phyloP scores from a whole-genome alignment of 2,329 filamentous ascomycete genomes.

The Aspergillus brasiliensis region DNA sequence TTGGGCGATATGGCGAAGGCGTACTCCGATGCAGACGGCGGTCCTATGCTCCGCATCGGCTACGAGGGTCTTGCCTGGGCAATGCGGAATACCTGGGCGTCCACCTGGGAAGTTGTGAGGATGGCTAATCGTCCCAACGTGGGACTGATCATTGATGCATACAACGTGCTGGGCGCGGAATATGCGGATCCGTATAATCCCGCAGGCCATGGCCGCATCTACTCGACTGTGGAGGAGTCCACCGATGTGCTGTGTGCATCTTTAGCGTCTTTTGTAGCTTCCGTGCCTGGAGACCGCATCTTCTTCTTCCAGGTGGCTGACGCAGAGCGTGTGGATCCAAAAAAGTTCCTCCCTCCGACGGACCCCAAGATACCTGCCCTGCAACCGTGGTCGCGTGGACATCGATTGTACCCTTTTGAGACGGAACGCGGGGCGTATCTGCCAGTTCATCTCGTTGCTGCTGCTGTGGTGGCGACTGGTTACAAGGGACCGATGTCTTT shows the following conservation, averaged over 20 bases:
- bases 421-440: conserved; percentile 31
- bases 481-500: conserved; percentile 35
- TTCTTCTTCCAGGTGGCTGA: conserved; percentile 39
- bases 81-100: conserved; percentile 35
- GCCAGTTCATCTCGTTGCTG: conserved; percentile 34
- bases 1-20: conserved; percentile 35
- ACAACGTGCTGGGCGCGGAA: conserved; percentile 37
- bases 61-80: conserved; percentile 40
- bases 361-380: conserved; percentile 27
- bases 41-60: conserved; percentile 32
- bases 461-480: conserved; percentile 35
- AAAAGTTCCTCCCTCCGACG: conserved; percentile 21
- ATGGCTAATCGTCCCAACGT: conserved; percentile 36
- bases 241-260: conserved; percentile 28
- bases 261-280: conserved; percentile 24
- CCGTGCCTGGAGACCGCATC: conserved; percentile 35
- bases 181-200: conserved; percentile 36
- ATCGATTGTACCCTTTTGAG: conserved; percentile 35
- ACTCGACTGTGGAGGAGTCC: conserved; percentile 29
- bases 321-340: conserved; percentile 31
- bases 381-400: conserved; percentile 35
- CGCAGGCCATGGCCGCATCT: conserved; percentile 32
- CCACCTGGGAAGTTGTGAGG: conserved; percentile 36
- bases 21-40: conserved; percentile 30
- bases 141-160: conserved; percentile 35